A percentile compares a stretch with the other conserved stretches of the same genome.
Conservation (phyloP, 139 green algal species). For the Chlorella sp. region DNA sequence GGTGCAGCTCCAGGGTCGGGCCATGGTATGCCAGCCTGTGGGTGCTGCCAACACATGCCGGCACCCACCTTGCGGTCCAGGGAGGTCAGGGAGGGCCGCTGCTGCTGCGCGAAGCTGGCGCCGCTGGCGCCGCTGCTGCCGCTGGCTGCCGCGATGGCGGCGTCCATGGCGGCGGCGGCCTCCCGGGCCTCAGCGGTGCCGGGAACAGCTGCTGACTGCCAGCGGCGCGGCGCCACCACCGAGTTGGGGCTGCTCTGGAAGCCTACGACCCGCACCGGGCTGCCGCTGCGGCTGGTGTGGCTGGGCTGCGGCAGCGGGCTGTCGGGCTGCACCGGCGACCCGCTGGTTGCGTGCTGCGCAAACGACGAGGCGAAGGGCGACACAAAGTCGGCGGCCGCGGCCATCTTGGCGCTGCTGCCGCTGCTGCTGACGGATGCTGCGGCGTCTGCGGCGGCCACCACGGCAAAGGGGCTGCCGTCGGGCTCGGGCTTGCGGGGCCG, state of each 20-base stretch:
- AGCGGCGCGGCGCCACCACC: slow-evolving; percentile 15
- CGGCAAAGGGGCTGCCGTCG: not conserved
- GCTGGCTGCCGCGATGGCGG: not conserved
- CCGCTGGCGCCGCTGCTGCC: not conserved
- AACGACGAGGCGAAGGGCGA: slow-evolving; percentile 17
- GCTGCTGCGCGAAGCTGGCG: not conserved
- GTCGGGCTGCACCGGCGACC: not conserved
- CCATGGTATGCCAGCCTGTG: too few species aligned
- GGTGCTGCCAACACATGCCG: too few species aligned
- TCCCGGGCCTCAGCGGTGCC: not conserved
- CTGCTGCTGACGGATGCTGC: not conserved
- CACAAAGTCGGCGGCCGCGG: not conserved
- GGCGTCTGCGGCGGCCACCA: not conserved
- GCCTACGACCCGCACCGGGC: not conserved
- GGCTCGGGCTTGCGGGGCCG: not conserved
- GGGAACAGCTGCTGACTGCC: not conserved
- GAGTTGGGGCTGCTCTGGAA: slow-evolving; percentile 14
- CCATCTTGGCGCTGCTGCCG: not conserved
- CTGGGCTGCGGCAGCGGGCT: not conserved
- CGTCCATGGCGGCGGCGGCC: not conserved
- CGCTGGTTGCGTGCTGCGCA: not conserved
- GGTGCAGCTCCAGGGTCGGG: too few species aligned
- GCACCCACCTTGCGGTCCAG: slow-evolving; percentile 17
- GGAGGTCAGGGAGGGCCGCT: not conserved
- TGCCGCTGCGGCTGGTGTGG: slow-evolving; percentile 2